Percentiles rank a stretch among this genome's conserved stretches.
These are phyloP conservation scores for Rhodocollybia butyracea DNA, from an alignment of 768 basidiomycete genomes.

Conservation along the genomic window DNA sequence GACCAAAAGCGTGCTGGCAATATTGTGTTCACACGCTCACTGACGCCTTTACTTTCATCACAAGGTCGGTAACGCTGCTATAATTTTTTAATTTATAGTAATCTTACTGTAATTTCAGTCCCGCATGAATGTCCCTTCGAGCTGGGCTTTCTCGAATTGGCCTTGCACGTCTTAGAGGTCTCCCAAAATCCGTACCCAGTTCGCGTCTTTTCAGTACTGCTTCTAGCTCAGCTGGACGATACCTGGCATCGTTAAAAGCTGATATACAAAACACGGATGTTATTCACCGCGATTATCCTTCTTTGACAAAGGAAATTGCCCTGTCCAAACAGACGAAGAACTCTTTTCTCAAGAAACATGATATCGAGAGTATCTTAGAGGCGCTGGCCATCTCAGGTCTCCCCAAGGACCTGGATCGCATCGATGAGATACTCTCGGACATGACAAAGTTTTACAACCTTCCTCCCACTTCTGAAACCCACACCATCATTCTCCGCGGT, in stretches of 20 bases:
- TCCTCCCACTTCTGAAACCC: constrained; percentile 40
- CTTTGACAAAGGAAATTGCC: neutral
- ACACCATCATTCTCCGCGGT: constrained; percentile 46
- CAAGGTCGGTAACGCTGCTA: constrained; percentile 5
- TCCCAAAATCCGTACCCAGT: neutral
- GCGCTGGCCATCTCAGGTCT: constrained; percentile 50
- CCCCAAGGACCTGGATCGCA: constrained; percentile 49
- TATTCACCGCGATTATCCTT: constrained; percentile 8
- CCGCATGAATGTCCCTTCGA: constrained; percentile 66
- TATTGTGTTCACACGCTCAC: constrained; percentile 10
- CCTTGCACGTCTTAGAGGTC: constrained; percentile 18
- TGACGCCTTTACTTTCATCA: neutral
- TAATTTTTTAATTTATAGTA: constrained; percentile 10
- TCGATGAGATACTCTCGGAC: constrained; percentile 50
- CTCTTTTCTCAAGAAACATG: neutral
- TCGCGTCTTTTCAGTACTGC: neutral
- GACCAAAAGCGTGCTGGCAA: constrained; percentile 29
- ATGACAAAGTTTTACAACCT: constrained; percentile 45
- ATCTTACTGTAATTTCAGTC: constrained; percentile 13
- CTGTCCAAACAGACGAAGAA: neutral
- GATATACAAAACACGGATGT: neutral
- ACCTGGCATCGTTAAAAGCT: neutral
- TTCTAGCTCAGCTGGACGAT: neutral
- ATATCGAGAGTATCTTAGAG: constrained; percentile 31
- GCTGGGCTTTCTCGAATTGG: constrained; percentile 37